Percentiles rank a stretch among this genome's conserved stretches.
These are phyloP conservation scores for Marchantia polymorpha DNA, from an alignment of 225 moss, liverwort and hornwort species.

Conservation along the genomic window DNA sequence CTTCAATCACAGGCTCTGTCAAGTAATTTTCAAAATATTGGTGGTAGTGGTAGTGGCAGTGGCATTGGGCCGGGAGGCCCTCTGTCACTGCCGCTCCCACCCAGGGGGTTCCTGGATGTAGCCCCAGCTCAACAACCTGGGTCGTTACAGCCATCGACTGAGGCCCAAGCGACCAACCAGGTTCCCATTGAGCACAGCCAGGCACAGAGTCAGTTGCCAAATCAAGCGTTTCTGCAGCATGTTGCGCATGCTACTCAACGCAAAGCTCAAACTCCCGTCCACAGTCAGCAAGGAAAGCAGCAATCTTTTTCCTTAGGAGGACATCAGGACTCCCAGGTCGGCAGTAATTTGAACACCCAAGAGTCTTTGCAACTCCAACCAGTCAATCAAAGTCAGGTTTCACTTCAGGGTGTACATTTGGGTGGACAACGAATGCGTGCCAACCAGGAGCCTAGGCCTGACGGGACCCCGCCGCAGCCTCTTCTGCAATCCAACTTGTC, in stretches of 20 bases:
- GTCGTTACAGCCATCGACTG: slow-evolving; percentile 40
- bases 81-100: slow-evolving; percentile 57
- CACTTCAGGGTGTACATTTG: slow-evolving; percentile 49
- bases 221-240: slow-evolving; percentile 68
- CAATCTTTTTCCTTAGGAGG: slow-evolving; percentile 37
- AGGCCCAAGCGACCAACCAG: slow-evolving; percentile 39
- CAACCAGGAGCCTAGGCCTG: slow-evolving; percentile 50
- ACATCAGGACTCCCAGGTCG: slow-evolving; percentile 45
- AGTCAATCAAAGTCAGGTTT: slow-evolving; percentile 62
- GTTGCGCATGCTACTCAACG: slow-evolving; percentile 60
- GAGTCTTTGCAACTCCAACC: slow-evolving; percentile 45
- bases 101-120: slow-evolving; percentile 64
- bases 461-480: slow-evolving; percentile 31
- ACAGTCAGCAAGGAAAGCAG: slow-evolving; percentile 52
- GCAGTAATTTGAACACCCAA: slow-evolving; percentile 53
- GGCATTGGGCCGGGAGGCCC: slow-evolving; percentile 58
- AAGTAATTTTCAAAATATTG: slow-evolving; percentile 52
- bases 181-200: slow-evolving; percentile 53
- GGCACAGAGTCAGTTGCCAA: slow-evolving; percentile 47
- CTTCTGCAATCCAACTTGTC: slow-evolving; percentile 25
- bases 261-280: slow-evolving; percentile 60
- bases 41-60: slow-evolving; percentile 58
- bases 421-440: slow-evolving; percentile 57
- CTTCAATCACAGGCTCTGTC: slow-evolving; percentile 58
- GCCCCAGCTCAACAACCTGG: slow-evolving; percentile 29